Evolutionary conservation across 176 grass and related monocot species (phyloP).

Genomic region (Microstegium vimineum): DNA sequence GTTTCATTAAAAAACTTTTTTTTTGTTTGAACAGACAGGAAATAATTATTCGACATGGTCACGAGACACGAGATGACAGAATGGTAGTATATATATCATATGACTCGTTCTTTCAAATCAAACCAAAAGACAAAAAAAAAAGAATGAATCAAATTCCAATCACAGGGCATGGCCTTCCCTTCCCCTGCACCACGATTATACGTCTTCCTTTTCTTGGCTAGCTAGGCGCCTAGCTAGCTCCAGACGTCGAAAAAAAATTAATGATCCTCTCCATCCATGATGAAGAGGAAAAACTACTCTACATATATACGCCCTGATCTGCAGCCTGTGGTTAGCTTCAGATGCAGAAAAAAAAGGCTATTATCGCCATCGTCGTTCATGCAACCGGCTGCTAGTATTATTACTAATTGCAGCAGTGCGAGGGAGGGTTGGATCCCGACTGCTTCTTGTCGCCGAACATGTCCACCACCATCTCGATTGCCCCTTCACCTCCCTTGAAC

Average conservation of each 20-base stretch:
- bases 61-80: neutral
- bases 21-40: neutral
- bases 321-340: neutral
- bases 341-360: neutral
- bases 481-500: neutral
- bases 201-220: neutral
- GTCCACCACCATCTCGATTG: constrained; percentile 19
- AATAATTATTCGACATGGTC: neutral
- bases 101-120: neutral
- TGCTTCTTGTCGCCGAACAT: constrained; percentile 13
- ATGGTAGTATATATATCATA: neutral
- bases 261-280: neutral
- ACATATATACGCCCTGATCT: neutral
- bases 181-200: neutral
- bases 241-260: neutral
- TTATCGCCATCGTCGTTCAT: neutral
- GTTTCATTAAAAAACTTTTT: neutral
- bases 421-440: neutral
- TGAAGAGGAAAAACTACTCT: neutral
- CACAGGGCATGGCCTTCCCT: neutral
- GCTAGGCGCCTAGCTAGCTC: neutral
- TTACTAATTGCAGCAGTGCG: constrained; percentile 19
- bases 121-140: neutral
- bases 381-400: no score
- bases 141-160: constrained; percentile 4